Evolutionary conservation across 768 basidiomycete species (phyloP), one percentile per base, ranked within the genome.

Genomic region (Dioszegia hungarica): DNA sequence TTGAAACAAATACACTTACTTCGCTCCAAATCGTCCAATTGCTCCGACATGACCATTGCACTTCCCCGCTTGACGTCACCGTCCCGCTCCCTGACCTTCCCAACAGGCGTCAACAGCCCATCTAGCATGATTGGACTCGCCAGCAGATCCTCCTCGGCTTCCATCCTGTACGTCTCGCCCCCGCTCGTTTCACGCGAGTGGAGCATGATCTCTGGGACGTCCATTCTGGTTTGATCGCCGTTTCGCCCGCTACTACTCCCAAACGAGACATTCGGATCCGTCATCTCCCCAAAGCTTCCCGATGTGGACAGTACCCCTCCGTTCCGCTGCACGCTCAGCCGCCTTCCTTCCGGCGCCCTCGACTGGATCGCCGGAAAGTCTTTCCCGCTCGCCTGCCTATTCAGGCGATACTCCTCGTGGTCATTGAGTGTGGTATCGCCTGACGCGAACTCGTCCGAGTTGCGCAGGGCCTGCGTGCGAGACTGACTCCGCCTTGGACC

Each of bases 21-120:
- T 59, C 61, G 63, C 56, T 76, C 75, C 12, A 76, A 57, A 54
- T 65, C 61, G 52, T 76, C 73, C 36, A 76, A 49, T 37, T 74
- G 62, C 9, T 74, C 73, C 31, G 66, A 63, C 66, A 76, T 74
- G 27, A 76, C 66, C 34, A 76, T 31, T 10, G 67, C 68, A 56
- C 72, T 74, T 11, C 72, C 75, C 29, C 75, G 45, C 59, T 74
- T 74, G 46, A 68, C 72, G 12, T 59, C 24, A n/a, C 54, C 61
- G 5, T 57, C 48, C 22, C 31, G 24, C 20, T 22, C 31, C 36
- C 37, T 51, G 4, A 19, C 19, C 24, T 6, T 33, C 31, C 41
- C 24, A 2, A 43, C 20, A 22, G 41, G 25, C 37, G 49, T 31
- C 15, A 53, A 22, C n/a, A 22, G 39, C 36, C 56, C 46, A 22